Percentiles rank a stretch among this genome's conserved stretches.
Evolutionary conservation across 495 filamentous ascomycete species (phyloP).

Genomic region (Pyronema domesticum): DNA sequence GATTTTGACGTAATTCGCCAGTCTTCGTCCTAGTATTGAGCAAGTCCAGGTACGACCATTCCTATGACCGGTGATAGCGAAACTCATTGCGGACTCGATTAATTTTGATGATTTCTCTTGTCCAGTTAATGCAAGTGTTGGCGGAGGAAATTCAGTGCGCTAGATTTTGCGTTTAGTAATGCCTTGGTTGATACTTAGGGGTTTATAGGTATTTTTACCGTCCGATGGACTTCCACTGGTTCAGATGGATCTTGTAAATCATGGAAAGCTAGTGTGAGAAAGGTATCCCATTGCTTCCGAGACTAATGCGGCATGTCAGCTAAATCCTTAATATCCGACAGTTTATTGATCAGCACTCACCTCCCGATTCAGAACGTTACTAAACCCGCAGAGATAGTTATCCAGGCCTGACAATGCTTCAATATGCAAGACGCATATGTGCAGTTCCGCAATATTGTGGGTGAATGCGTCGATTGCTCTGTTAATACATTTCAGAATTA

Average conservation of each 20-base stretch:
- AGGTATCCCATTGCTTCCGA: not conserved
- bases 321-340: too few species aligned
- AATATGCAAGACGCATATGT: not conserved
- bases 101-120: not conserved
- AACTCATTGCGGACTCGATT: not conserved
- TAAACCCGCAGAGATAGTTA: not conserved
- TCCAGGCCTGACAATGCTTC: not conserved
- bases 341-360: too few species aligned
- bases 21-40: not conserved
- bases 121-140: not conserved
- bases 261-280: not conserved
- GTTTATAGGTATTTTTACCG: not conserved
- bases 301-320: too few species aligned
- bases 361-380: not conserved
- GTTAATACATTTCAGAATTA: too few species aligned
- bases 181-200: too few species aligned
- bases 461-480: not conserved
- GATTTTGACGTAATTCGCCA: not conserved
- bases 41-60: not conserved
- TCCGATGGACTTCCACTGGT: not conserved
- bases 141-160: not conserved
- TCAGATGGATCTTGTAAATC: not conserved
- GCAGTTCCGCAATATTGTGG: not conserved
- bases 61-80: not conserved
- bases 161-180: not conserved